Evolutionary conservation across 179 eudicot genomes (phyloP), one percentile per base, ranked within the genome.

Genomic region (Kewa caespitosa): DNA sequence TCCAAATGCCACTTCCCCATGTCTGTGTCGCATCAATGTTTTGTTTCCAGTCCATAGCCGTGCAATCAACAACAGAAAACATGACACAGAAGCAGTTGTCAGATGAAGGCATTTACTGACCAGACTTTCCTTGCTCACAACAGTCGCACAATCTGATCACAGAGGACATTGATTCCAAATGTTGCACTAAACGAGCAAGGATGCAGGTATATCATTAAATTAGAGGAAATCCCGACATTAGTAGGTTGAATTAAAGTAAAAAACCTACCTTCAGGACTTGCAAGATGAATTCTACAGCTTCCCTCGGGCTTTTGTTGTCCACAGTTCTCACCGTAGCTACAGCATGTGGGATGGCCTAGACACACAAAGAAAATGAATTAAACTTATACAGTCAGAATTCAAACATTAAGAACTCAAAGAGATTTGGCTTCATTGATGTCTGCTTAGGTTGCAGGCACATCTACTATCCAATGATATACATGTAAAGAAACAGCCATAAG

Each of bases 251-350:
- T 15, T 50, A 46, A 15, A 74, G n/a, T 14, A 65, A 64, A 11
- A 50, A 39, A 59, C 12, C 62, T 76, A 95, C 99, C 99, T 95
- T 95, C 80, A 95, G 64, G 74, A 95, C 90, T 76, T 95, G 97
- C 84, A 91, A 86, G 82, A 95, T 86, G 80, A 93, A 93, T 83
- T 95, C 99, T 75, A 95, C 98, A 75, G 96, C 99, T 88, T 95
- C 97, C 75, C 90, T 86, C 15, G 98, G 99, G 85, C 99, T 95
- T 84, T 88, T 93, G 55, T 88, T 81, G 73, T 93, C 98, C 76
- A 86, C 77, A 73, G 93, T 81, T 79, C 92, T 89, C 67, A 95
- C 97, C 79, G 89, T 87, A 38, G 99, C 97, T 69, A 95, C 84
- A 66, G 97, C 99, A 84, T 83, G 92, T 81, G 99, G 99, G 72